These are phyloP conservation scores for Rhinocladiella similis DNA, from an alignment of 2,329 filamentous ascomycete genomes.

Conservation along the genomic window DNA sequence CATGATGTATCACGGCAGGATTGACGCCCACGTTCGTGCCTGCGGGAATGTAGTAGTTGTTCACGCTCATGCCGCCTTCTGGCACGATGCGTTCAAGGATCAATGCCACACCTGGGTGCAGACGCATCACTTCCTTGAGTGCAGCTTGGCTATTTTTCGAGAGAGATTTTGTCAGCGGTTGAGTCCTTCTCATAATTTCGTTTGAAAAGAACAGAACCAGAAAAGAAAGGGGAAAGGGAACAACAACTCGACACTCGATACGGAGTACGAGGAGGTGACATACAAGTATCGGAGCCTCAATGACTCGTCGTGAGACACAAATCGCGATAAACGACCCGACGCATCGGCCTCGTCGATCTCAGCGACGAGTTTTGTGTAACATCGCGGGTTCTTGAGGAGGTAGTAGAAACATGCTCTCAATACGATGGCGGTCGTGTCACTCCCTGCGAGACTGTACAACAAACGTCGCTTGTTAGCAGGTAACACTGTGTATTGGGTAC, in stretches of 20 bases:
- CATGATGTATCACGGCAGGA: conserved; percentile 8
- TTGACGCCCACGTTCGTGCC: conserved; percentile 31
- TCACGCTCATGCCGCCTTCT: conserved; percentile 26
- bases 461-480: background rate
- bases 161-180: background rate
- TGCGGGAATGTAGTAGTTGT: conserved; percentile 15
- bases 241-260: too few relatives aligned
- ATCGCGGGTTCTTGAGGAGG: conserved; percentile 48
- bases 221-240: too few relatives aligned
- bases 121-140: conserved; percentile 42
- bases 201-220: background rate
- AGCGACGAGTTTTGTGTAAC: conserved; percentile 44
- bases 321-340: conserved; percentile 8
- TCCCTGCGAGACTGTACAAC: conserved; percentile 37
- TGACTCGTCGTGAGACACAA: conserved; percentile 13
- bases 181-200: background rate
- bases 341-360: conserved; percentile 43
- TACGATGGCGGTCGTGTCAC: conserved; percentile 22
- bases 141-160: conserved; percentile 30
- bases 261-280: conserved; percentile 33
- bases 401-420: conserved; percentile 31
- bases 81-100: conserved; percentile 29
- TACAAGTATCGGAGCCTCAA: conserved; percentile 43
- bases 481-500: too few relatives aligned
- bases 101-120: conserved; percentile 37